phyloP scores from a whole-genome alignment of 495 filamentous ascomycete species.

The Pyrenopolyporus hunteri region DNA sequence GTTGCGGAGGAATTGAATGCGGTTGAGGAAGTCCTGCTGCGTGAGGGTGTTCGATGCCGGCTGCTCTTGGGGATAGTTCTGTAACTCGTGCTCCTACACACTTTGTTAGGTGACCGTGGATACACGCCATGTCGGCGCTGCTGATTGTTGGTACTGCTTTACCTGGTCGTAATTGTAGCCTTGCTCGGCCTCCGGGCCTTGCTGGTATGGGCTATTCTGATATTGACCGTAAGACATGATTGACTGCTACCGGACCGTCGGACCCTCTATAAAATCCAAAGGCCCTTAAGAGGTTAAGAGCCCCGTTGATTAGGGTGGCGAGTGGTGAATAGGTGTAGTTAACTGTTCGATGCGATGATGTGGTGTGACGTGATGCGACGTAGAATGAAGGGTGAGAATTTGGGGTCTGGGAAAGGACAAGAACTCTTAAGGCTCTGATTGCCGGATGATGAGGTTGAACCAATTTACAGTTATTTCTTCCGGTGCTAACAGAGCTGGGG shows the following conservation, averaged over 20 bases:
- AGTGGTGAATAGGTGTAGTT: neutral
- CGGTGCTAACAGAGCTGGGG: conserved; percentile 16
- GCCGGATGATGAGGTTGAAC: conserved; percentile 14
- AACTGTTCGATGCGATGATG: conserved; percentile 22
- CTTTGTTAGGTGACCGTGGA: conserved; percentile 6
- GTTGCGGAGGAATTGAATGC: conserved; percentile 61
- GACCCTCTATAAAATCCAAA: conserved; percentile 22
- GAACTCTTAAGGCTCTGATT: conserved; percentile 1
- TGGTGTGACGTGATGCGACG: conserved; percentile 11
- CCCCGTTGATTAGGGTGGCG: neutral
- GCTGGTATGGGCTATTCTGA: conserved; percentile 49
- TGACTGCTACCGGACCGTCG: conserved; percentile 10
- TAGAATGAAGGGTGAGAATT: neutral
- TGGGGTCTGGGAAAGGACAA: conserved; percentile 17
- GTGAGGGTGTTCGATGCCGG: conserved; percentile 47
- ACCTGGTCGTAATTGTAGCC: conserved; percentile 54
- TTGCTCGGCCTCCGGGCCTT: conserved; percentile 50
- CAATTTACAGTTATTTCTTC: conserved; percentile 25
- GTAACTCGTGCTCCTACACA: conserved; percentile 50
- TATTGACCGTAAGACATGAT: conserved; percentile 53
- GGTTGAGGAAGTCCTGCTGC: conserved; percentile 64
- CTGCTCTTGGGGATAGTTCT: conserved; percentile 43
- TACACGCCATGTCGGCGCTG: neutral
- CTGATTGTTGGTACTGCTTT: conserved; percentile 15
- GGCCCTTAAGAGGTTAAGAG: conserved; percentile 1